Evolutionary conservation across 345 rosid species (phyloP), one percentile per base, ranked within the genome.

Genomic region (Pugionium dolabratum): DNA sequence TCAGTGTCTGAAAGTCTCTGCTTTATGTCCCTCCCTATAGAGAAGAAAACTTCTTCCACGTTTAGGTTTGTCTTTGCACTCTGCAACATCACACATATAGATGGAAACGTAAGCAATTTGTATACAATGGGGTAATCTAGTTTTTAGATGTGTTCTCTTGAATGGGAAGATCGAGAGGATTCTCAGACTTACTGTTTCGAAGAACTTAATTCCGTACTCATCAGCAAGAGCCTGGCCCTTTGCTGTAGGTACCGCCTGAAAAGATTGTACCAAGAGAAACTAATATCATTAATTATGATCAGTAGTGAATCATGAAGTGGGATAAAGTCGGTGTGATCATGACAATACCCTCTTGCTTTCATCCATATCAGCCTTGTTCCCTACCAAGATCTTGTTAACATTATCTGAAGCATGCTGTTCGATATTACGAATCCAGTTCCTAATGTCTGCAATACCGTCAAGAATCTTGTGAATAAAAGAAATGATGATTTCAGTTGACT

Each of bases 361-460:
- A 9, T 93, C 97, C 97, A 90, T 94, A 72, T 94, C 99, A 52
- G 99, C 99, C 75, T 94, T 94, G 89, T 94, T 94, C 32, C 99
- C 99, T 27, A 94, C 95, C 84, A 94, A 73, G 64, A 90, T 86
- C 89, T 94, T 94, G 85, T 88, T 90, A 51, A 94, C 99, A 79
- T 94, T 94, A 72, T 94, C 97, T 29, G 99, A 94, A 48, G 99
- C 18, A 18, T 18, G 18, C 18, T 93, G 99, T 77, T 93, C 99
- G 55, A 93, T 93, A 70, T 93, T 93, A 79, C 97, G 95, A 76
- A 94, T 94, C 99, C 99, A 94, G 80, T 90, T 94, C 82, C 95
- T 88, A 65, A 94, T 94, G 78, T 94, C 99, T 94, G 89, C 72
- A 82, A 37, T 35, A 26, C 39, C 52, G 32, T 37, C 35, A 78